Evolutionary conservation across 495 filamentous ascomycete genomes (phyloP).

Genomic region (Penicillium canescens): DNA sequence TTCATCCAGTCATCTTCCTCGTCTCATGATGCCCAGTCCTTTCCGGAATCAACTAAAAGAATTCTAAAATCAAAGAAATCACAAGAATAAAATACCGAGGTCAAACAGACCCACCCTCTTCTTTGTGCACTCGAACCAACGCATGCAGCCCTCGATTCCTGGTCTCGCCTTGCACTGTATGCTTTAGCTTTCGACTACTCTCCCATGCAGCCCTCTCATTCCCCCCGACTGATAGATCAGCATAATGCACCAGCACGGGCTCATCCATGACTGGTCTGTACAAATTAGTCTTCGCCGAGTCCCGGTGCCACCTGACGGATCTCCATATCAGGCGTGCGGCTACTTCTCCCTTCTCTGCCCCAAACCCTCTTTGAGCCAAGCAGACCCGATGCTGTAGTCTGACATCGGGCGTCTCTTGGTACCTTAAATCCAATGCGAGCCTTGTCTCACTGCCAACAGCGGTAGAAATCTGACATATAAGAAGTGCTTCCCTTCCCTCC

Average conservation of each 20-base stretch:
- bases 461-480: conserved; percentile 3
- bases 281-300: background rate
- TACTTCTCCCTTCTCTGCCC: background rate
- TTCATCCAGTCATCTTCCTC: background rate
- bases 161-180: background rate
- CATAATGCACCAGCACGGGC: background rate
- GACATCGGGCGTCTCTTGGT: background rate
- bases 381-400: conserved; percentile 1
- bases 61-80: background rate
- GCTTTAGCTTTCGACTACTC: background rate
- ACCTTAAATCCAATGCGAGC: background rate
- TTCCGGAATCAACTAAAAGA: background rate
- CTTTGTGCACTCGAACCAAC: conserved; percentile 1
- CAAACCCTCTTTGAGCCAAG: background rate
- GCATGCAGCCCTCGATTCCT: background rate
- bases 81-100: background rate
- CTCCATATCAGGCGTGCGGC: conserved; percentile 6
- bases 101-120: background rate
- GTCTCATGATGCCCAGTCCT: background rate
- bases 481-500: background rate
- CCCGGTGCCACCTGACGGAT: conserved; percentile 5
- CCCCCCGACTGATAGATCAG: background rate
- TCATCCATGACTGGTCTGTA: background rate
- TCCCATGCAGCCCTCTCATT: background rate
- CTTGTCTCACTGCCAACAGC: background rate